Evolutionary conservation across 1,284 basidiomycete genomes (phyloP), one percentile per base, ranked within the genome.

Genomic region (Pseudozyma tsukubaensis): DNA sequence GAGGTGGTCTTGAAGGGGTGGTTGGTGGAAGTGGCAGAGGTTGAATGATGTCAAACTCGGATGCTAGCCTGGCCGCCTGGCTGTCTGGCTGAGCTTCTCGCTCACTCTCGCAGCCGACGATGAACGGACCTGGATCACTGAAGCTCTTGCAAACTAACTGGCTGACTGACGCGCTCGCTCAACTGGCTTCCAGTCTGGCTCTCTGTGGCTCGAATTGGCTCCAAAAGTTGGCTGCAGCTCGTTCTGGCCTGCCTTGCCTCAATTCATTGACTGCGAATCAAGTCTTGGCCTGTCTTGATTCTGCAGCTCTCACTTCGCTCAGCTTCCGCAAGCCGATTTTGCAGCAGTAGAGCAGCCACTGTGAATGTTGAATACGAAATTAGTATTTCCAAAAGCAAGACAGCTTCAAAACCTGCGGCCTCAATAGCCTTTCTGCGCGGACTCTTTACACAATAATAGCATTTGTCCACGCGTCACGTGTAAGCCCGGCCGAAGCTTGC

Each of bases 1-100:
- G 59, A 51, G 11, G 60, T 44, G 21, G 66, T 74, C 59, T 69
- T 66, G 72, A 74, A 59, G 66, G 66, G 63, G 66, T 69, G 61
- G 62, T 68, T 63, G 71, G 62, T 69, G 61, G 62, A 62, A 69
- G 72, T 50, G 54, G 53, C 60, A 48, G 60, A 51, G 52, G 61
- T 64, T 51, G 58, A 29, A 29, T 50, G 57, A 69, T 64, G 50
- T 73, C 71, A 47, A 69, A 58, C 60, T 59, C 65, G 43, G 64
- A 61, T 44, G 21, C 65, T 59, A 62, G 32, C 35, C 43, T 39
- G 36, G 11, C 21, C 3, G 60, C 47, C 49, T 53, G 45, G 34
- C 43, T 54, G 37, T 6, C 37, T 63, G 8, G 19, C 50, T 40
- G 50, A 11, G 49, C 11, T 42, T 37, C 24, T n/a, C 40, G 50